Conservation (phyloP, 2,329 filamentous ascomycete genomes). For the Microthyrium microscopicum region DNA sequence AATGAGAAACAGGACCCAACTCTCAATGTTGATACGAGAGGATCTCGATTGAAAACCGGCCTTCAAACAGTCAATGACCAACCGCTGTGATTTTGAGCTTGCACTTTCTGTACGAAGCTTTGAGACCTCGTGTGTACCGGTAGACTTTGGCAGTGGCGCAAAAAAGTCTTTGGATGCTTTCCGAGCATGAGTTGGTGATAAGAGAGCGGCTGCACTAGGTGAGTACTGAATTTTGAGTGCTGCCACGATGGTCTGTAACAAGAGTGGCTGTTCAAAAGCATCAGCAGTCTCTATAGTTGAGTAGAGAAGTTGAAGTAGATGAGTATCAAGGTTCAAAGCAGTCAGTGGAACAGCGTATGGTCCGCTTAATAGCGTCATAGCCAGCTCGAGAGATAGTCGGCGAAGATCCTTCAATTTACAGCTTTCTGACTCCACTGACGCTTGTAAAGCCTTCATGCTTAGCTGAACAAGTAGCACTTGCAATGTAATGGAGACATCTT, state of each 20-base stretch:
- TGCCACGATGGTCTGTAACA: constrained; percentile 64
- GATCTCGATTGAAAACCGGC: constrained; percentile 59
- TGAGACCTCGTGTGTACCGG: too few species aligned
- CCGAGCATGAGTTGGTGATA: constrained; percentile 1
- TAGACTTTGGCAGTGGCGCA: too few species aligned
- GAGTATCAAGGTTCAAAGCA: constrained; percentile 50
- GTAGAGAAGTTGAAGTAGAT: constrained; percentile 51
- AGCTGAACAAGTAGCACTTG: constrained; percentile 52
- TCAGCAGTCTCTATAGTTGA: constrained; percentile 45
- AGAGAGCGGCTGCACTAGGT: constrained; percentile 27
- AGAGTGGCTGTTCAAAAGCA: constrained; percentile 55
- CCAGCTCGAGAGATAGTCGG: constrained; percentile 49
- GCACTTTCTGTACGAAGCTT: too few species aligned
- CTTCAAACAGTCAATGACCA: constrained; percentile 78
- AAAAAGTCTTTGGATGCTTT: constrained; percentile 1
- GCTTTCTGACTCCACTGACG: constrained; percentile 23
- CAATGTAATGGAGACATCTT: constrained; percentile 35
- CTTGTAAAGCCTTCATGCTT: constrained; percentile 43
- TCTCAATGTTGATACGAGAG: constrained; percentile 67
- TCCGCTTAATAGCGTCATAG: constrained; percentile 47
- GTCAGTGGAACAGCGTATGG: constrained; percentile 43
- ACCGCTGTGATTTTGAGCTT: too few species aligned
- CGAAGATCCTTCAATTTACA: constrained; percentile 46
- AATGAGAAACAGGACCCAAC: constrained; percentile 75
- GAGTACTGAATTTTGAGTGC: too few species aligned